Evolutionary conservation across 2,329 filamentous ascomycete genomes (phyloP), one percentile per base, ranked within the genome.

Genomic region (Botrytis medusae): DNA sequence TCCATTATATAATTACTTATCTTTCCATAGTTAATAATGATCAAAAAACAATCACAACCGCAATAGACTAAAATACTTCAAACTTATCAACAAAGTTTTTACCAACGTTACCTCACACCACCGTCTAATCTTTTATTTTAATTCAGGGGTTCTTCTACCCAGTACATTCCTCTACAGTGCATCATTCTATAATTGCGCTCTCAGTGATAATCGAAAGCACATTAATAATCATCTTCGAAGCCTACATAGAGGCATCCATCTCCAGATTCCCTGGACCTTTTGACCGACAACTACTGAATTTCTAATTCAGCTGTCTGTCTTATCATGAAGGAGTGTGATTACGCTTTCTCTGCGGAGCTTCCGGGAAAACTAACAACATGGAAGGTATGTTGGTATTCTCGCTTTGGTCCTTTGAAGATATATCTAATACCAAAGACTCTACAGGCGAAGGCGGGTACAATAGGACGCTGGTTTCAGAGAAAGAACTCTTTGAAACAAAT

Each of bases 331-430:
- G 18, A 22, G 0, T 1, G 6, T 63, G 18, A 18, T 44, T 12
- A 32, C 10, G 6, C 2, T 0, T 18, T 9, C n/a, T 32, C n/a
- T 32, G 16, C 9, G 16, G 9, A 14, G 9, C 1, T 29, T 32
- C 16, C 6, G 29, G 18, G 2, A 18, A 25, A 32, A 20, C 5
- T 20, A 3, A 8, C 4, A 5, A 44, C 0, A 32, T 44, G 8
- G 3, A 63, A 44, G 14, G 61, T 32, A 32, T 5, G 18, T 44
- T 29, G 5, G 4, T 32, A 2, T 20, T 25, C 0, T 7, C 7
- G 12, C 0, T 22, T 37, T 14, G 1, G 2, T 10, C 3, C 14
- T 10, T 20, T 6, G 16, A 44, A 0, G 1, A 16, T 32, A 32
- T 32, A 46, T 42, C 0, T 9, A 63, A 32, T 10, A 32, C 18